Evolutionary conservation across 106 monocot species (phyloP), one percentile per base, ranked within the genome.

Genomic region (Agapanthus africanus): DNA sequence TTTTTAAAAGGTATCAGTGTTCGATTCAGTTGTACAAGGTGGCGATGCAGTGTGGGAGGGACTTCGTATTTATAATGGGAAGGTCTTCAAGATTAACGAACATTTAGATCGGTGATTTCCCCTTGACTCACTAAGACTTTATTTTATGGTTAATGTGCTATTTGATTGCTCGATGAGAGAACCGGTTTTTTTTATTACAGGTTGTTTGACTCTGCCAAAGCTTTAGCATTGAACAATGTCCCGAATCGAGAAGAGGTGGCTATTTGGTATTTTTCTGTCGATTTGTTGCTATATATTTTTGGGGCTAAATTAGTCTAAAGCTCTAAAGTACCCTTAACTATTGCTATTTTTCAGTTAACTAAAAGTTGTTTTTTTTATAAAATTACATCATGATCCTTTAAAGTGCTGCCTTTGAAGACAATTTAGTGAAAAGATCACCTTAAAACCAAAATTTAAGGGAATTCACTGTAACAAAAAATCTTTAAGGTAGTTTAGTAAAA

Each of bases 11-110:
- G 97, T 97, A 77, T 91, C 91, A 80, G 92, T 92, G 19, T 82
- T 97, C 67, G 97, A 97, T 80, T 97, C 97, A 66, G 92, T 92
- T 71, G 97, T 97, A 80, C 97, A 97, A 97, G 97, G 97, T 60
- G 97, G 97, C 54, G 97, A 97, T 81, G 88, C 89, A 54, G 97
- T 84, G 15, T 97, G 97, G 97, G 97, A 97, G 70, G 97, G 97
- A 37, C 81, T 97, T 13, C 91, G 97, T 54, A 72, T 97, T 44
- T 97, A 97, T 35, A 66, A 79, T 51, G 87, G 97, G 66, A 97
- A 90, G 56, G 75, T 92, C 62, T 97, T 97, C 69, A 97, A 87
- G 74, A 86, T 97, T 57, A 74, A 97, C 63, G 91, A 97, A 57
- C 97, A 97, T 77, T 79, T 97, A 44, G 92, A 92, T 66, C 74